A percentile compares a stretch with the other conserved stretches of the same genome.
These are phyloP conservation scores for Cerioporus squamosus DNA, from an alignment of 1,284 basidiomycete genomes.

Conservation along the genomic window DNA sequence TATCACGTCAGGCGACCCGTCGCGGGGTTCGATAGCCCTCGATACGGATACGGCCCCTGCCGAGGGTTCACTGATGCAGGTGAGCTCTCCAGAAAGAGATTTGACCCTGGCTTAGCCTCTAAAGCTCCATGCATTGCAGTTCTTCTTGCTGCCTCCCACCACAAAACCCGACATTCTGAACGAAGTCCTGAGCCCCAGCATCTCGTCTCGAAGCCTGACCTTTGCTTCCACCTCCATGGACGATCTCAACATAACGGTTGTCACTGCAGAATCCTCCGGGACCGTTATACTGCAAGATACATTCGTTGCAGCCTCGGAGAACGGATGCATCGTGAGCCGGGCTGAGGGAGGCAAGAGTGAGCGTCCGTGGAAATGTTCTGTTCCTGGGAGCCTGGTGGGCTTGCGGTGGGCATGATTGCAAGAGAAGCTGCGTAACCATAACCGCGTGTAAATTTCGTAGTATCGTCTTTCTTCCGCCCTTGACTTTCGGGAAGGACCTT, in stretches of 20 bases:
- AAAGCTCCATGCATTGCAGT: constrained; percentile 11
- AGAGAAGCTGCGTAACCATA: too few relatives aligned
- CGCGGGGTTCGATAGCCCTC: constrained; percentile 75
- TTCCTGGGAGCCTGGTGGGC: constrained; percentile 30
- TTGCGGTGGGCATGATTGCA: constrained; percentile 3
- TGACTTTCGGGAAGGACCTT: too few relatives aligned
- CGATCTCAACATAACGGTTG: constrained; percentile 7
- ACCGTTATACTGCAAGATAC: constrained; percentile 35
- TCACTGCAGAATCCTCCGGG: constrained; percentile 15
- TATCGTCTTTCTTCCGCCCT: not conserved
- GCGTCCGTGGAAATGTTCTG: constrained; percentile 43
- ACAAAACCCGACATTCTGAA: constrained; percentile 5
- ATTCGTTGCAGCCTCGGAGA: constrained; percentile 64
- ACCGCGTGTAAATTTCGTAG: too few relatives aligned
- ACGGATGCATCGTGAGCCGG: constrained; percentile 50
- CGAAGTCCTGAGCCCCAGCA: not conserved
- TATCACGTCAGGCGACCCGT: constrained; percentile 82
- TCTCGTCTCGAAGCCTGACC: constrained; percentile 7
- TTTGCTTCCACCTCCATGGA: constrained; percentile 23
- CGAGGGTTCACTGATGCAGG: constrained; percentile 65
- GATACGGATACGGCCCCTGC: constrained; percentile 64
- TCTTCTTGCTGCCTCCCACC: constrained; percentile 14
- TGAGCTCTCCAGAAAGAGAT: constrained; percentile 35
- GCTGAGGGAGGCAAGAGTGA: constrained; percentile 15
- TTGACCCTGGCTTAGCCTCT: constrained; percentile 2